These are phyloP conservation scores for Coemansia sp. DNA, from an alignment of 192 early-diverging fungal species.

Conservation along the genomic window DNA sequence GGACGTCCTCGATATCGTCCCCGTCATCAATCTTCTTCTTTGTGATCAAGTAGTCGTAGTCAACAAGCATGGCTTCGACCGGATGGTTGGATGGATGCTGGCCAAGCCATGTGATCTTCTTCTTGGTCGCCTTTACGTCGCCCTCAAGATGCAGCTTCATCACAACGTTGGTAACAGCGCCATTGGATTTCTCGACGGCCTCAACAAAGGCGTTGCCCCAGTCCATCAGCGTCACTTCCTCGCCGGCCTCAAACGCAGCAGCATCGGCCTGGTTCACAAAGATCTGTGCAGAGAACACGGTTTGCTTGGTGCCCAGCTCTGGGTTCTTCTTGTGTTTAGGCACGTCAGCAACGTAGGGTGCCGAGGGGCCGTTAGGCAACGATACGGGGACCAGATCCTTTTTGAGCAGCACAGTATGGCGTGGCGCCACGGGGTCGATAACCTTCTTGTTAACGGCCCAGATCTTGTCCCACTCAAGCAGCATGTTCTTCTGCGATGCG, in stretches of 20 bases:
- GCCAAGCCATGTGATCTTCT: constrained; percentile 96
- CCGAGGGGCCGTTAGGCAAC: constrained; percentile 60
- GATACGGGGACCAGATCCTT: constrained; percentile 68
- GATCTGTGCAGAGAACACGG: constrained; percentile 73
- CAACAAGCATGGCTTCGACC: constrained; percentile 69
- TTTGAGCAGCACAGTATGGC: constrained; percentile 78
- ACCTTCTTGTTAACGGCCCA: constrained; percentile 96
- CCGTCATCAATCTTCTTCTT: constrained; percentile 97
- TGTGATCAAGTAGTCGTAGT: constrained; percentile 97
- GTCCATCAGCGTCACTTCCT: constrained; percentile 99
- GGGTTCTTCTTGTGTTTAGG: constrained; percentile 98
- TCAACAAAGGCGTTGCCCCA: constrained; percentile 98
- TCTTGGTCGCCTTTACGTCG: constrained; percentile 98
- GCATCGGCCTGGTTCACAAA: constrained; percentile 89
- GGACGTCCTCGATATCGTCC: constrained; percentile 76
- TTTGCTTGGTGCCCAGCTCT: constrained; percentile 83
- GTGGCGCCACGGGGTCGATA: constrained; percentile 93
- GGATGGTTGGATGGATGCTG: constrained; percentile 60
- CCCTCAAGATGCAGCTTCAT: constrained; percentile 84
- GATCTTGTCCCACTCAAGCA: constrained; percentile 99
- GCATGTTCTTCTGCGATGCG: constrained; percentile 89
- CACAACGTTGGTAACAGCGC: constrained; percentile 60
- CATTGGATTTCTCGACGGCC: constrained; percentile 60
- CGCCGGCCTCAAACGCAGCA: constrained; percentile 70
- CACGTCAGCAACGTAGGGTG: constrained; percentile 45